Evolutionary conservation across 306 rosid species (phyloP).

Genomic region (Canavalia ensiformis): DNA sequence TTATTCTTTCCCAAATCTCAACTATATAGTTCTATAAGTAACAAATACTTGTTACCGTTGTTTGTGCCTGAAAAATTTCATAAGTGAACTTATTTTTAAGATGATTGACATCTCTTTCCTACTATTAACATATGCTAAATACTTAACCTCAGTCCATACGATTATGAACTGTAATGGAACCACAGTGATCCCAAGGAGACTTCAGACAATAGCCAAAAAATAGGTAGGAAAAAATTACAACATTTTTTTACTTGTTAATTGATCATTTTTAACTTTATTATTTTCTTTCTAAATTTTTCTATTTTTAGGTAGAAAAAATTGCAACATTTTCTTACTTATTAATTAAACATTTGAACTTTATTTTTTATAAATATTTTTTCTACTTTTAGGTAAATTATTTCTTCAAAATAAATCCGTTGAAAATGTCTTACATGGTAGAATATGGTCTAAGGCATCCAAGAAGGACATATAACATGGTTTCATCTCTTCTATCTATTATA

Average conservation of each 20-base stretch:
- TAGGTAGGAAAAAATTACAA: constrained; percentile 61
- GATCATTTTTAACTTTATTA: too few species aligned
- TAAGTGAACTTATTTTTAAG: constrained; percentile 94
- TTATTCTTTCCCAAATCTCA: not conserved
- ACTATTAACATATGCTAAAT: constrained; percentile 87
- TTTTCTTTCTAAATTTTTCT: not conserved
- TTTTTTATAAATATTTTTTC: too few species aligned
- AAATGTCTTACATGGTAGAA: constrained; percentile 97
- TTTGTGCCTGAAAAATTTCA: constrained; percentile 22
- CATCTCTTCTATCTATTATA: constrained; percentile 74
- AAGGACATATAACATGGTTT: constrained; percentile 95
- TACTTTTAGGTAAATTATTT: constrained; percentile 48
- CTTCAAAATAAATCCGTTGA: constrained; percentile 87
- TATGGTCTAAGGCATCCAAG: constrained; percentile 84
- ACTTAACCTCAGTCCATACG: constrained; percentile 73
- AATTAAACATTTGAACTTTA: too few species aligned
- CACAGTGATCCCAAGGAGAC: constrained; percentile 66
- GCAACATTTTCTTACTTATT: too few species aligned
- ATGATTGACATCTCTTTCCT: constrained; percentile 90
- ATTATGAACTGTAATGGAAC: constrained; percentile 78
- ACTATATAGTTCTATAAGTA: constrained; percentile 57
- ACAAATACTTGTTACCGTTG: constrained; percentile 54
- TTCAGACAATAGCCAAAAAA: constrained; percentile 79
- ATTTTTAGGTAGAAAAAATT: constrained; percentile 66
- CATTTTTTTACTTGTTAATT: not conserved